Evolutionary conservation across 805 yeast species (phyloP), one percentile per base, ranked within the genome.

Genomic region (Blastobotrys americana): DNA sequence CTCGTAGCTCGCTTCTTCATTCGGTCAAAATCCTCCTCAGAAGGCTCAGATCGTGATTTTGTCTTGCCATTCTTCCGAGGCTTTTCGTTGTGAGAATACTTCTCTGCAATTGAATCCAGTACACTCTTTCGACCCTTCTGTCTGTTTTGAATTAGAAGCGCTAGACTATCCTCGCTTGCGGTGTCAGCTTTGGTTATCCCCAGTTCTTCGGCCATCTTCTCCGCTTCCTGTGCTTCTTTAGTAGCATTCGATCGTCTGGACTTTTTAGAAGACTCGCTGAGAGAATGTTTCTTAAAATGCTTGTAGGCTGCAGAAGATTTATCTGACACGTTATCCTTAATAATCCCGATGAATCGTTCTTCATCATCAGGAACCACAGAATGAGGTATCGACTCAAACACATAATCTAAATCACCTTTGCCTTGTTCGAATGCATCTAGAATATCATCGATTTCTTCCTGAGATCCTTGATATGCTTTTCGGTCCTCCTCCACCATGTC

Each of bases 331-430:
- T 78, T 65, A 10, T 66, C 66, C 25, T 70, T 65, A 22, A 86
- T 73, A 1, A 79, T 69, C 2, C 59, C 60, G 45, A 72, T 75
- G 37, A 84, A 70, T 33, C 96, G 70, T 25, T 62, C 63, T 55
- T 84, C 94, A 53, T 81, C 87, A 0, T 59, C 67, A 31, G 69
- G 72, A 37, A 81, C 71, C 49, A 82, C 88, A 42, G 84, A 70
- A 62, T 88, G 96, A 6, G 93, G 83, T 3, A 88, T 80, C 27
- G 71, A 69, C 58, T 86, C 95, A 57, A 87, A 83, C 4, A 87
- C 65, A 41, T 69, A 68, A 38, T 80, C 67, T 54, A 87, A 76
- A 54, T 84, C 85, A 3, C 95, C 95, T 10, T 76, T 72, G 37
- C 71, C 70, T 52, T 69, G 75, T 5, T 68, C 61, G 65, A 82